phyloP scores from a whole-genome alignment of 768 basidiomycete species.

The Gyrodon lividus region DNA sequence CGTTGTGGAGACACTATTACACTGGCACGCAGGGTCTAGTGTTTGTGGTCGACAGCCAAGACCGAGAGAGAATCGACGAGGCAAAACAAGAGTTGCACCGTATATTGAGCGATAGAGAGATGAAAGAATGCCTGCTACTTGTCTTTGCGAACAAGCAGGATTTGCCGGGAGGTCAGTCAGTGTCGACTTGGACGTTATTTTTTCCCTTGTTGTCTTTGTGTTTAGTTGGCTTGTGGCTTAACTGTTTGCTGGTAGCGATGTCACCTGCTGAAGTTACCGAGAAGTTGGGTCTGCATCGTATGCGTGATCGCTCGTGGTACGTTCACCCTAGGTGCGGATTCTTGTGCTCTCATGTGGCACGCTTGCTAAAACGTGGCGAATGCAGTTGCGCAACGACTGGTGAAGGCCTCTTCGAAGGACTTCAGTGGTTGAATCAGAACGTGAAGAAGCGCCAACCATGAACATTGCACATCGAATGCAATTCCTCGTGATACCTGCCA shows the following conservation, averaged over 20 bases:
- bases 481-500: slow-evolving; percentile 19
- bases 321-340: slow-evolving; percentile 89
- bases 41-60: slow-evolving; percentile 97
- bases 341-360: background rate
- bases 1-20: slow-evolving; percentile 98
- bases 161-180: slow-evolving; percentile 90
- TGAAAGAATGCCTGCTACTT: slow-evolving; percentile 94
- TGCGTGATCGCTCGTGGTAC: slow-evolving; percentile 99
- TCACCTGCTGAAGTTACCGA: slow-evolving; percentile 99
- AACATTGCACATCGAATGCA: slow-evolving; percentile 24
- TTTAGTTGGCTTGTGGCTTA: background rate
- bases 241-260: slow-evolving; percentile 60
- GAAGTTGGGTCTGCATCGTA: slow-evolving; percentile 90
- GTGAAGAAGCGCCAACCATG: slow-evolving; percentile 89
- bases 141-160: slow-evolving; percentile 99
- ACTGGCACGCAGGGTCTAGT: slow-evolving; percentile 98
- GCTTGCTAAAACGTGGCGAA: slow-evolving; percentile 1
- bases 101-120: slow-evolving; percentile 94
- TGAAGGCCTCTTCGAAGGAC: slow-evolving; percentile 94
- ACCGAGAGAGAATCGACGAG: slow-evolving; percentile 93
- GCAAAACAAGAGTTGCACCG: slow-evolving; percentile 94
- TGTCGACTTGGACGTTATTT: slow-evolving; percentile 7
- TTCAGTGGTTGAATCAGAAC: slow-evolving; percentile 97
- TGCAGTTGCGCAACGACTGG: slow-evolving; percentile 92
- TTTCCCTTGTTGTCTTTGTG: background rate